A percentile compares a stretch with the other conserved stretches of the same genome.
Conservation (phyloP, 805 yeast species). For the Trichomonascus vanleenenianus region DNA sequence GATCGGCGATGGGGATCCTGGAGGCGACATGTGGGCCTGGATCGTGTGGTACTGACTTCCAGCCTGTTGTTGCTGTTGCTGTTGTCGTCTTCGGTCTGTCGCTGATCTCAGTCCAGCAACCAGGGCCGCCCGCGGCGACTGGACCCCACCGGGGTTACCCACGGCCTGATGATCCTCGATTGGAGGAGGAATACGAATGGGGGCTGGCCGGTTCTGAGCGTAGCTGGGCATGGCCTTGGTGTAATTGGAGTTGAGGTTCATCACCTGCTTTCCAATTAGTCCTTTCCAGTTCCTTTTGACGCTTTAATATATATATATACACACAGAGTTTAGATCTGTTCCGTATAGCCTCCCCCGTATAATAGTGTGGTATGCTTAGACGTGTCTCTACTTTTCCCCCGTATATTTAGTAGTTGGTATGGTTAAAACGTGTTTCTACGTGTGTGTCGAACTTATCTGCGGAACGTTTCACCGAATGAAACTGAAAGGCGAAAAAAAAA, state of each 20-base stretch:
- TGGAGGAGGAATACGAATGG: conserved; percentile 12
- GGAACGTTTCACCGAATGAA: too few relatives aligned
- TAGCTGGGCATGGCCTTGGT: neutral
- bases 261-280: too few relatives aligned
- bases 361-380: too few relatives aligned
- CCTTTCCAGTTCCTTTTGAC: too few relatives aligned
- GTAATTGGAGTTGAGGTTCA: too few relatives aligned
- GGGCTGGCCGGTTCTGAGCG: conserved; percentile 9
- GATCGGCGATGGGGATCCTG: conserved; percentile 2
- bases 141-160: neutral
- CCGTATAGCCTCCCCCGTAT: too few relatives aligned
- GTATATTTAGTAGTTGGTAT: too few relatives aligned
- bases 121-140: conserved; percentile 23
- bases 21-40: conserved; percentile 6
- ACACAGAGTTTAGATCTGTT: too few relatives aligned
- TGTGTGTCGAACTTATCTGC: too few relatives aligned
- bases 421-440: too few relatives aligned
- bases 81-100: conserved; percentile 19
- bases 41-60: neutral
- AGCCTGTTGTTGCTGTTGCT: conserved; percentile 8
- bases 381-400: too few relatives aligned
- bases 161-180: conserved; percentile 2
- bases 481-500: neutral
- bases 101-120: conserved; percentile 23
- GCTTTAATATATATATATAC: too few relatives aligned